Conservation (phyloP, 768 basidiomycete genomes). For the Lyophyllum shimeji region DNA sequence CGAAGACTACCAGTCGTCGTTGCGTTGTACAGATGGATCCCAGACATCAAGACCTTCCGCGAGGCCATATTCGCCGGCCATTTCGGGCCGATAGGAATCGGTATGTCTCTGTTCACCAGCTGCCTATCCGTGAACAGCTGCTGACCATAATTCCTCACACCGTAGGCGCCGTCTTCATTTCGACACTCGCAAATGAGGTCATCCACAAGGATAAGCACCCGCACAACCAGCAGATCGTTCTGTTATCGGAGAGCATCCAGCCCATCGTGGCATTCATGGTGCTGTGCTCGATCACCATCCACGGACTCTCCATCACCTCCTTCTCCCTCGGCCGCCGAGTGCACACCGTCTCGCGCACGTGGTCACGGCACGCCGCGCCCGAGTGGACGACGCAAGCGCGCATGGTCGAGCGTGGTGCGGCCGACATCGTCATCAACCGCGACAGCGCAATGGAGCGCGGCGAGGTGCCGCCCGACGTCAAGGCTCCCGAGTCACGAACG, state of each 20-base stretch:
- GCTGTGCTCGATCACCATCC: conserved; percentile 82
- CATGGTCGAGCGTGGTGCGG: conserved; percentile 63
- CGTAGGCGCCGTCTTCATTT: conserved; percentile 89
- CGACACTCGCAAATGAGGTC: conserved; percentile 69
- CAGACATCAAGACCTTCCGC: conserved; percentile 91
- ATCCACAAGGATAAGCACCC: conserved; percentile 44
- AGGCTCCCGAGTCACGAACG: conserved; percentile 11
- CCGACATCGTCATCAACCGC: conserved; percentile 81
- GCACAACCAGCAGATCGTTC: conserved; percentile 56
- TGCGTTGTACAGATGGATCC: conserved; percentile 87
- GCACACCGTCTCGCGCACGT: conserved; percentile 87
- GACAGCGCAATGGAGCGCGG: conserved; percentile 58
- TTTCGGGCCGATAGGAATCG: conserved; percentile 88
- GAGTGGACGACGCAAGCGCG: conserved; percentile 85
- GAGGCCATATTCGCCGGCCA: conserved; percentile 96
- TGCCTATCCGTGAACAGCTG: too few relatives aligned
- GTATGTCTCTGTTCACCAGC: conserved; percentile 31
- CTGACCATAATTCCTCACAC: neutral
- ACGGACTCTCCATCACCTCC: conserved; percentile 91
- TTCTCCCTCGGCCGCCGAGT: conserved; percentile 92
- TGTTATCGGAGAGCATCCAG: conserved; percentile 76
- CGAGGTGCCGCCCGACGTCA: conserved; percentile 11
- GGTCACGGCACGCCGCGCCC: conserved; percentile 78
- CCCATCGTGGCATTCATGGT: conserved; percentile 97
- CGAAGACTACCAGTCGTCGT: conserved; percentile 85